These are phyloP conservation scores for Paecilomyces sp. DNA, from an alignment of 2,329 filamentous ascomycete species.

Conservation along the genomic window DNA sequence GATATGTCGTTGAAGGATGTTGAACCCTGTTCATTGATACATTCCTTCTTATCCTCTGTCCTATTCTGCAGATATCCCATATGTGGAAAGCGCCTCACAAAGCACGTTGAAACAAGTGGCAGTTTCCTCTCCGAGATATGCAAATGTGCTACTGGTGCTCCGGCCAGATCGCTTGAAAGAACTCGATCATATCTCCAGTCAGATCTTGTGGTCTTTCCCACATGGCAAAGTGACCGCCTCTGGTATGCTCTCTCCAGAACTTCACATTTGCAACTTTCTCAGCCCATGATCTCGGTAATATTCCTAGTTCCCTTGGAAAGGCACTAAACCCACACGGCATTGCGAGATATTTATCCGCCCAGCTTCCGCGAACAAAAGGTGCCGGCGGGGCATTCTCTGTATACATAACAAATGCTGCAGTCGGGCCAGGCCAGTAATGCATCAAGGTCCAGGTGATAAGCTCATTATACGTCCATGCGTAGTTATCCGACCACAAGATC, in stretches of 20 bases:
- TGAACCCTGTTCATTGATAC: too few relatives aligned
- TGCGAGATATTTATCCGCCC: slow-evolving; percentile 8
- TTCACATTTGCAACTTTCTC: slow-evolving; percentile 12
- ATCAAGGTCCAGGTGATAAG: slow-evolving; percentile 22
- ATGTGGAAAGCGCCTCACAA: background rate
- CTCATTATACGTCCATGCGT: slow-evolving; percentile 14
- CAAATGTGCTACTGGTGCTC: background rate
- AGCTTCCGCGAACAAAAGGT: slow-evolving; percentile 6
- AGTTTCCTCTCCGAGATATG: background rate
- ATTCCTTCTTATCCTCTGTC: too few relatives aligned
- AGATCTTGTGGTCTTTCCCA: background rate
- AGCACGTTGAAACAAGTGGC: too few relatives aligned
- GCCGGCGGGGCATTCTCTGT: slow-evolving; percentile 5
- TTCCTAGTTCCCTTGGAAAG: slow-evolving; percentile 15
- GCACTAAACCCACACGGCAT: slow-evolving; percentile 13
- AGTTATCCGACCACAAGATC: slow-evolving; percentile 9
- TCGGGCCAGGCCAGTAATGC: slow-evolving; percentile 17
- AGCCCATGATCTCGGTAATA: slow-evolving; percentile 13
- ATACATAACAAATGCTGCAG: slow-evolving; percentile 10
- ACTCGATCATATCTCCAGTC: background rate
- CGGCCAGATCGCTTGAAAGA: background rate
- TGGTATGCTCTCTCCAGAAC: slow-evolving; percentile 13
- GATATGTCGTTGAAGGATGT: too few relatives aligned
- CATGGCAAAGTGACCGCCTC: slow-evolving; percentile 13
- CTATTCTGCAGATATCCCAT: too few relatives aligned